Conservation (phyloP, 2,329 filamentous ascomycete species). For the Arthrobotrys megalospora region DNA sequence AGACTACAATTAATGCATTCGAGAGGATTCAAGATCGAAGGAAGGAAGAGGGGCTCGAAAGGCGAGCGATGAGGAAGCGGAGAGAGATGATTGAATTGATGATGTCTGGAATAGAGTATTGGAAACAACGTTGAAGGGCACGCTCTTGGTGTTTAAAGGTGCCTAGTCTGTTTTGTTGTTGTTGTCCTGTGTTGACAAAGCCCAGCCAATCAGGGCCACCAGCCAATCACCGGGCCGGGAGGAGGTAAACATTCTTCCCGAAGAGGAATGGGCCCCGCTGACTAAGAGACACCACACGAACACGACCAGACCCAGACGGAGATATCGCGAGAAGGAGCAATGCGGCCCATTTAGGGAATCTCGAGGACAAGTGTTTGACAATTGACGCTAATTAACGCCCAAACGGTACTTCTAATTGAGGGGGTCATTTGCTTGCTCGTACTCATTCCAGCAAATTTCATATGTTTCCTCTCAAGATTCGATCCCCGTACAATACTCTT, state of each 20-base stretch:
- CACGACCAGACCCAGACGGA: constrained; percentile 23
- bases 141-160: constrained; percentile 52
- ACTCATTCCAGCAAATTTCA: not conserved
- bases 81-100: constrained; percentile 61
- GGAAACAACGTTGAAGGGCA: constrained; percentile 40
- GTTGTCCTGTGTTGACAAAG: constrained; percentile 57
- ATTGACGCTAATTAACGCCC: constrained; percentile 22
- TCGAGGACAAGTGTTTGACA: constrained; percentile 32
- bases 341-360: constrained; percentile 50
- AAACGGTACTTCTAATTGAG: constrained; percentile 35
- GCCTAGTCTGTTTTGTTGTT: constrained; percentile 58
- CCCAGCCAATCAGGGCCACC: constrained; percentile 2
- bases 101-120: constrained; percentile 54
- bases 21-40: constrained; percentile 44
- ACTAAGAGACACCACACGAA: constrained; percentile 59
- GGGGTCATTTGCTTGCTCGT: not conserved
- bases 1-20: constrained; percentile 18
- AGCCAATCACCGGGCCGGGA: constrained; percentile 35
- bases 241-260: constrained; percentile 47
- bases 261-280: constrained; percentile 31
- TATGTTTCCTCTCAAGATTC: not conserved
- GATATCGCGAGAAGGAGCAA: constrained; percentile 34
- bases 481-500: not conserved
- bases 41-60: constrained; percentile 47
- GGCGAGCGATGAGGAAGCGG: constrained; percentile 43